Conservation (phyloP, 495 filamentous ascomycete species). For the Daldinia loculata region DNA sequence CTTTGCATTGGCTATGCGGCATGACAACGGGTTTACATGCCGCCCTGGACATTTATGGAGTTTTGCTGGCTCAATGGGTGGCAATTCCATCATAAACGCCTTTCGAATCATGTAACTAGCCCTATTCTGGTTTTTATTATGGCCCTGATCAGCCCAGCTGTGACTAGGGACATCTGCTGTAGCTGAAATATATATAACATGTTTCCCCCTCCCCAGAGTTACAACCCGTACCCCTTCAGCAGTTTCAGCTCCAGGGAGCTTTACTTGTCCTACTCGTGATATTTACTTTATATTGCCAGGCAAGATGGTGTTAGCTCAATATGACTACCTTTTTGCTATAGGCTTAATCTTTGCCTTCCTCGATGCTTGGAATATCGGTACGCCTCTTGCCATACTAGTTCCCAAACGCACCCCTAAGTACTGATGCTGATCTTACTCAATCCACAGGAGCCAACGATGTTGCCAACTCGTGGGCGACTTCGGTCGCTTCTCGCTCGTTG, state of each 20-base stretch:
- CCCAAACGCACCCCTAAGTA: neutral
- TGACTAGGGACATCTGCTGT: neutral
- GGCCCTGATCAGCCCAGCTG: neutral
- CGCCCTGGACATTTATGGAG: neutral
- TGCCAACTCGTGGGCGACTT: conserved; percentile 78
- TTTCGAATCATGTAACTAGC: conserved; percentile 14
- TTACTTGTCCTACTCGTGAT: neutral
- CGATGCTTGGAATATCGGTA: conserved; percentile 74
- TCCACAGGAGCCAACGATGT: conserved; percentile 71
- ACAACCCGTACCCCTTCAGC: neutral
- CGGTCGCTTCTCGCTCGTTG: conserved; percentile 72
- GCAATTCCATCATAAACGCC: neutral
- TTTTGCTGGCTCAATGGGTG: neutral
- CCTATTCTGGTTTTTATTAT: neutral
- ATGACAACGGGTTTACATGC: neutral
- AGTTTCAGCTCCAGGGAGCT: conserved; percentile 8
- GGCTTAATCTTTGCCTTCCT: conserved; percentile 79
- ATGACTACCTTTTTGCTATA: conserved; percentile 77
- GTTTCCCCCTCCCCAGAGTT: neutral
- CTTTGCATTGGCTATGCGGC: conserved; percentile 2
- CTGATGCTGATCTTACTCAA: neutral
- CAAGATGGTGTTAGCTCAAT: conserved; percentile 60
- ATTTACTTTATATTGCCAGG: neutral
- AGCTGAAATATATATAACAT: conserved; percentile 16
- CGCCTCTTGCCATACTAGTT: conserved; percentile 25